Evolutionary conservation across 2,329 filamentous ascomycete species (phyloP).

Genomic region (Orbilia blumenaviensis): DNA sequence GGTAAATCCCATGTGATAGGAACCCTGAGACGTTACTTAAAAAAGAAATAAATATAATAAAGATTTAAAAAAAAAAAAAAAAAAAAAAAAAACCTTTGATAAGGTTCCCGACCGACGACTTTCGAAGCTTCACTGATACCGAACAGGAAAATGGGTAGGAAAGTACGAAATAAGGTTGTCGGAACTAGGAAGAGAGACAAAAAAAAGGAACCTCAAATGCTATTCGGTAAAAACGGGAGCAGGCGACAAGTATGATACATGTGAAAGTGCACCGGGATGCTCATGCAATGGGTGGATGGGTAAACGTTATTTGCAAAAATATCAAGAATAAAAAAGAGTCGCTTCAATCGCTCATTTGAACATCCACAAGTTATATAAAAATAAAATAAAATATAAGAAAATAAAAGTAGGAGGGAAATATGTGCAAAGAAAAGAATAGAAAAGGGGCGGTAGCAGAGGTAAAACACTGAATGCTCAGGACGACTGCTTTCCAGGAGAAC

Average conservation of each 20-base stretch:
- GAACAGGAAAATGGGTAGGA: no score
- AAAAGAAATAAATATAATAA: background rate
- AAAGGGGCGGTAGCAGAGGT: background rate
- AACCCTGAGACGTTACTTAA: no score
- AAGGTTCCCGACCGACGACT: background rate
- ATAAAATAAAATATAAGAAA: background rate
- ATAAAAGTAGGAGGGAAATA: conserved; percentile 31
- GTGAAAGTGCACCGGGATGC: conserved; percentile 8
- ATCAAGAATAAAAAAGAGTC: background rate
- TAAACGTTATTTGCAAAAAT: background rate
- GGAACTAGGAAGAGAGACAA: background rate
- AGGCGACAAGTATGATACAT: conserved; percentile 34
- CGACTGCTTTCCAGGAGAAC: conserved; percentile 3
- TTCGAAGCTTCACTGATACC: no score
- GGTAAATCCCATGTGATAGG: background rate
- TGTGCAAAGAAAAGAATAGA: conserved; percentile 53
- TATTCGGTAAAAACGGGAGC: background rate
- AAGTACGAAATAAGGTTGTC: background rate
- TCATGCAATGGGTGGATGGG: background rate
- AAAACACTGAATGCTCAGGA: conserved; percentile 8
- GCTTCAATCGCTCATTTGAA: conserved; percentile 12
- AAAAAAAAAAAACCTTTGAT: no score
- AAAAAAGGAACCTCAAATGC: conserved; percentile 7
- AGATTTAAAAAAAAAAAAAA: background rate
- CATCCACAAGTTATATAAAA: background rate